Base-by-base conservation (phyloP, 768 basidiomycete species). In the Naganishia friedmannii region DNA sequence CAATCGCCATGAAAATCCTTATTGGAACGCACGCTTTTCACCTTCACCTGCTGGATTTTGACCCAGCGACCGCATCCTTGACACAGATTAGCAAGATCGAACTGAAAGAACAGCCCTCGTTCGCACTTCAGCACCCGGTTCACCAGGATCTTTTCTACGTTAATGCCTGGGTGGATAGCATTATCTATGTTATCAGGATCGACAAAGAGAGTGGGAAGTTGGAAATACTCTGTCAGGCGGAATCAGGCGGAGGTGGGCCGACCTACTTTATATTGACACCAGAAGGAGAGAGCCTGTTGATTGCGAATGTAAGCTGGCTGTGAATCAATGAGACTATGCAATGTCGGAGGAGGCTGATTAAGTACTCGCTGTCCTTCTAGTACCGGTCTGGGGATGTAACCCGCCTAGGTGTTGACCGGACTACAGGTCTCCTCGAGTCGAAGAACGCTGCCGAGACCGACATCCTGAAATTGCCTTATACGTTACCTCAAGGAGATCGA, bases 231-330 rank as follows among this genome's bases (percentile, higher is more conserved):
- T n/a, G 37, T 21, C 53, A 68, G 42, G 55, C 67, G 5, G 42
- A 57, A 28, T 54, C 67, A 13, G 67, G 67, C 9, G 67, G 53
- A 26, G 67, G 67, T 8, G 67, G 67, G 4, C 67, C 67, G 67
- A 68, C 67, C 12, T 23, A 56, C 39, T 68, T 68, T 46, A 26
- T 68, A 9, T n/a, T 68, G 39, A 56, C 48, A 17, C 53, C 53
- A 0, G 67, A 68, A 19, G 42, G 67, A 15, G 53, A 55, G n/a
- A 68, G 54, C n/a, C 32, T 68, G 37, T 37, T 68, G 12, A 56
- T 68, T 12, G 67, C 67, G 23, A 68, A 68, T 23, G 67, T 68
- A 9, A 68, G 67, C 42, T 57, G 19, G 17, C 65, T 29, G 12
- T 17, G 45, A 0, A 6, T 6, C 31, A n/a, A 31, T 34, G 39